Evolutionary conservation across 345 rosid species (phyloP), one percentile per base, ranked within the genome.

Genomic region (Acer negundo): DNA sequence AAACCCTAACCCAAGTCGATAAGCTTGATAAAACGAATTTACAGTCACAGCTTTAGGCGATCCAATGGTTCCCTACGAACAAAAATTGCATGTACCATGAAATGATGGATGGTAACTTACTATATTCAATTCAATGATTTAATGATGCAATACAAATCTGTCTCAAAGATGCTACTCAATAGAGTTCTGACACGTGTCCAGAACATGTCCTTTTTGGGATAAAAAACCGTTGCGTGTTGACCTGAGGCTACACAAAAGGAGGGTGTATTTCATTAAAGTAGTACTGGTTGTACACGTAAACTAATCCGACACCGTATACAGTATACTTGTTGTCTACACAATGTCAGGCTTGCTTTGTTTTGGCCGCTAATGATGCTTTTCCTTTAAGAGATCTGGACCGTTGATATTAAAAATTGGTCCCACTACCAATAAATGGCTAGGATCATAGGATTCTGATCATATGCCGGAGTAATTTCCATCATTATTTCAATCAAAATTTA

Each of bases 291-390:
- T 79, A 40, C 74, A 75, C 79, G 69, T 71, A 58, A 66, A 20
- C 46, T 74, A 46, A 83, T 81, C 78, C 80, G 82, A 86, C 84
- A 80, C 68, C 77, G 74, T 68, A 69, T 77, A 80, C 68, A 75
- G 74, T 68, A 69, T 77, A 72, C 87, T 82, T 84, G 79, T 55
- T 46, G 58, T 79, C 81, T 84, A 78, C 90, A 87, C 84, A 77
- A 82, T 82, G 85, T 79, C 87, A 82, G 85, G 31, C 79, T 78
- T 8, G 76, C 82, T 77, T 44, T 44, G n/a, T 78, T 86, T 73
- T 53, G 31, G 79, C 44, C 62, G 44, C 77, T 72, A 35, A 20
- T 75, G 79, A 84, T 83, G 76, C 80, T 67, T 55, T 23, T 3
- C 28, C 28, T 6, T 9, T 40, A 11, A n/a, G 12, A 70, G 72